Evolutionary conservation across 768 basidiomycete species (phyloP), one percentile per base, ranked within the genome.

Genomic region (Kwoniella pini): DNA sequence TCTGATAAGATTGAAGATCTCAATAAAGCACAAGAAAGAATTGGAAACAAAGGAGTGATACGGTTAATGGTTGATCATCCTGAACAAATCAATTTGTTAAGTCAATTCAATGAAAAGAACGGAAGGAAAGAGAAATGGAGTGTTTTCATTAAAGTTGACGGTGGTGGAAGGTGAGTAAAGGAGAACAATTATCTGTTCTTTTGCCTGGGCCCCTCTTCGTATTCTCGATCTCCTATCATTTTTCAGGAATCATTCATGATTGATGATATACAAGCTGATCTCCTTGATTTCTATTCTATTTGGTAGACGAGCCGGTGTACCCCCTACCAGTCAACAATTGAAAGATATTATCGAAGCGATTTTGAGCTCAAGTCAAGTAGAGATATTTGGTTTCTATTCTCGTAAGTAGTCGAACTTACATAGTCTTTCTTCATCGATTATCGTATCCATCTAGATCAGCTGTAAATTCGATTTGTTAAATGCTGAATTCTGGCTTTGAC

Each of bases 321-420:
- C 81, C 6, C 82, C 84, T 0, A 75, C 78, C 2, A 84, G 87
- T 10, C 78, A 81, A 11, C 79, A 78, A 9, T 87, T 92, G 70
- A 80, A 81, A 44, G 76, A 79, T 9, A 81, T 91, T 54, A 75
- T 91, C 45, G 78, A 79, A 53, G 71, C 77, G 3, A 80, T 87
- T 12, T 78, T 88, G 33, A 77, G 75, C 3, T 87, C 88, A 0
- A 75, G 83, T 6, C 81, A 77, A 5, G 80, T 89, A 27, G 83
- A 82, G 2, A 80, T 92, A n/a, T 85, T 86, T 74, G 90, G 91
- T 5, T 92, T 92, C 76, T 93, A 92, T 64, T 85, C 84, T 54
- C 91, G 91, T 76, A 86, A 86, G 71, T 69, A 44, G 19, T 21
- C 5, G 12, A 6, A 44, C n/a, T n/a, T n/a, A n/a, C n/a, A 21